Evolutionary conservation across 805 yeast genomes (phyloP).

Genomic region (Kregervanrija fluxuum): DNA sequence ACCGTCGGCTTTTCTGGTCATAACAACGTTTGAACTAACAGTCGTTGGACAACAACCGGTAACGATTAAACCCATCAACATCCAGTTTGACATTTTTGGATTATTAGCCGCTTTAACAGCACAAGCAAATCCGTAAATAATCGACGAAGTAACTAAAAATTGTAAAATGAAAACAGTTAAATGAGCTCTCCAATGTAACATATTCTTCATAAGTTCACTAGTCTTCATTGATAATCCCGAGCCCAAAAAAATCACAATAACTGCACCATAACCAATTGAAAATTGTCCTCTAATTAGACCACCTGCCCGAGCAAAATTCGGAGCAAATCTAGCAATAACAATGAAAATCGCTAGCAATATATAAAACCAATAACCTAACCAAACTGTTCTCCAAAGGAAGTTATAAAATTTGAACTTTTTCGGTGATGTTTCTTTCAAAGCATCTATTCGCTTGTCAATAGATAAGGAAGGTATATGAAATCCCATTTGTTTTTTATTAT

Average conservation of each 20-base stretch:
- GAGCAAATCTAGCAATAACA: slow-evolving; percentile 69
- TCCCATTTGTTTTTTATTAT: background rate
- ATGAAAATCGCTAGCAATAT: slow-evolving; percentile 63
- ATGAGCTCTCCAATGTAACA: slow-evolving; percentile 79
- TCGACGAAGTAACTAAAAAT: slow-evolving; percentile 46
- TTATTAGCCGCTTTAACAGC: slow-evolving; percentile 57
- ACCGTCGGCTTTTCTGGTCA: slow-evolving; percentile 82
- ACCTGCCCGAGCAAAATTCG: slow-evolving; percentile 77
- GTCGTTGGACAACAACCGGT: slow-evolving; percentile 89
- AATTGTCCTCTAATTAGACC: slow-evolving; percentile 72
- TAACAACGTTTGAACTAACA: slow-evolving; percentile 85
- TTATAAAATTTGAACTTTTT: slow-evolving; percentile 2
- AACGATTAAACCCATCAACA: slow-evolving; percentile 71
- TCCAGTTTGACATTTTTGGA: slow-evolving; percentile 59
- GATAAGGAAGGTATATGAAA: slow-evolving; percentile 3
- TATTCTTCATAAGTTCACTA: slow-evolving; percentile 46
- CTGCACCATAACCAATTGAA: slow-evolving; percentile 77
- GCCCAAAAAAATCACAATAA: slow-evolving; percentile 75
- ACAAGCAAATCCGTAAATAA: slow-evolving; percentile 59
- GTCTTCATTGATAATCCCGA: slow-evolving; percentile 76
- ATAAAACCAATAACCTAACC: slow-evolving; percentile 66
- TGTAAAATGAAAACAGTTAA: slow-evolving; percentile 56
- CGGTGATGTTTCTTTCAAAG: slow-evolving; percentile 8
- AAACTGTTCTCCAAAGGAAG: slow-evolving; percentile 10
- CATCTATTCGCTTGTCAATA: slow-evolving; percentile 3